A percentile compares a stretch with the other conserved stretches of the same genome.
Conservation (phyloP, 1,139 yeast genomes). For the Arxiozyma telluris region DNA sequence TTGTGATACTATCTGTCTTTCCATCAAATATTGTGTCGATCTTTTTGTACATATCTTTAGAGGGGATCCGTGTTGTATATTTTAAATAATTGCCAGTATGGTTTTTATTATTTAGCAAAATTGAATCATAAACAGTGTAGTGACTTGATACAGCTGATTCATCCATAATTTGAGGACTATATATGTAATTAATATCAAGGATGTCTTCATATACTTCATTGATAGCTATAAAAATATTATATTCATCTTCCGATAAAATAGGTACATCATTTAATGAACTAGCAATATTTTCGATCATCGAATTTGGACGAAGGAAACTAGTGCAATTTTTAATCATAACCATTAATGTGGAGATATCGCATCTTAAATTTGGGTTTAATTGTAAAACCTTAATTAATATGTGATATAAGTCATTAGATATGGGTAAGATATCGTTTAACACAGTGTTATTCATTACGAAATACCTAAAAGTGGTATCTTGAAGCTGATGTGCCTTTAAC, state of each 20-base stretch:
- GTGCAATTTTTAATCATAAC: constrained; percentile 7
- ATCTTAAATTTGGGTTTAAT: constrained; percentile 60
- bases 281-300: constrained; percentile 17
- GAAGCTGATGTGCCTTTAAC: constrained; percentile 64
- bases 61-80: no score
- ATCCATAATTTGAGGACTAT: background rate
- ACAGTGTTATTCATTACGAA: constrained; percentile 44
- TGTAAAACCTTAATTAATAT: constrained; percentile 49
- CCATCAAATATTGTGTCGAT: no score
- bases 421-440: constrained; percentile 43
- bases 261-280: constrained; percentile 32
- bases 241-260: constrained; percentile 9
- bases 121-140: no score
- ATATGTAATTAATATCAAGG: background rate
- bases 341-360: constrained; percentile 37
- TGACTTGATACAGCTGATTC: no score
- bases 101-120: no score
- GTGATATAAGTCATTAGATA: constrained; percentile 43
- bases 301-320: constrained; percentile 16
- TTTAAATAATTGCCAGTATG: no score
- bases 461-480: constrained; percentile 49
- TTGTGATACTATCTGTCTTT: no score
- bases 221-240: background rate
- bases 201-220: background rate
- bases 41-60: no score